Evolutionary conservation across 345 rosid species (phyloP).

Genomic region (Populus pruinosa): DNA sequence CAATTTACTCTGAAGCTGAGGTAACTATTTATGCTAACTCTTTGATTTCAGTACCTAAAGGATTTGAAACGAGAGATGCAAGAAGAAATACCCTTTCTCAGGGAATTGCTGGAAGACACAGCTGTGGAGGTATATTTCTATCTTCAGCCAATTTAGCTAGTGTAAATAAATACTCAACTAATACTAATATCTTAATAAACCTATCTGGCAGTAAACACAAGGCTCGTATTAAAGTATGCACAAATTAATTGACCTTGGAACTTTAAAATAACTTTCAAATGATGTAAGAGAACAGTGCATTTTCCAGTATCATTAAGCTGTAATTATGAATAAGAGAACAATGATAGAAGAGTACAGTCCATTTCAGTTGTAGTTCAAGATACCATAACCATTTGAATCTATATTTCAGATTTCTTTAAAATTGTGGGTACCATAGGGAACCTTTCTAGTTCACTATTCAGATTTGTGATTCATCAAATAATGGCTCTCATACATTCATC

Average conservation of each 20-base stretch:
- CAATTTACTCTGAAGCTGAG: not conserved
- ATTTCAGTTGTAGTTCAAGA: too few species aligned
- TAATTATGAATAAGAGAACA: too few species aligned
- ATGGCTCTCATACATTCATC: not conserved
- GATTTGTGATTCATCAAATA: too few species aligned
- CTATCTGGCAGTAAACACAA: not conserved
- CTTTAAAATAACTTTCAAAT: not conserved
- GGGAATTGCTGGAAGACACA: constrained; percentile 45
- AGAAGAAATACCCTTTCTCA: constrained; percentile 54
- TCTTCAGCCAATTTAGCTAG: constrained; percentile 9
- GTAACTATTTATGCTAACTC: constrained; percentile 5
- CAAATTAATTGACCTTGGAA: not conserved
- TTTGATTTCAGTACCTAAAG: constrained; percentile 52
- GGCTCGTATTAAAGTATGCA: not conserved
- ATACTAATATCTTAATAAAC: not conserved
- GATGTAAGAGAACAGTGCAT: not conserved
- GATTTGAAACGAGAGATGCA: constrained; percentile 50
- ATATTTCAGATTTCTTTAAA: not conserved
- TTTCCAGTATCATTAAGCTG: too few species aligned
- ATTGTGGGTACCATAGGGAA: not conserved
- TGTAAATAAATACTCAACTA: not conserved
- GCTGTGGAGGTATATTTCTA: constrained; percentile 48
- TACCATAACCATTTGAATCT: too few species aligned
- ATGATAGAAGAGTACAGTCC: too few species aligned
- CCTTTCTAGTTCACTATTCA: too few species aligned